A percentile compares a stretch with the other conserved stretches of the same genome.
Evolutionary conservation across 2,329 filamentous ascomycete species (phyloP).

Genomic region (Diaporthe citrichinensis): DNA sequence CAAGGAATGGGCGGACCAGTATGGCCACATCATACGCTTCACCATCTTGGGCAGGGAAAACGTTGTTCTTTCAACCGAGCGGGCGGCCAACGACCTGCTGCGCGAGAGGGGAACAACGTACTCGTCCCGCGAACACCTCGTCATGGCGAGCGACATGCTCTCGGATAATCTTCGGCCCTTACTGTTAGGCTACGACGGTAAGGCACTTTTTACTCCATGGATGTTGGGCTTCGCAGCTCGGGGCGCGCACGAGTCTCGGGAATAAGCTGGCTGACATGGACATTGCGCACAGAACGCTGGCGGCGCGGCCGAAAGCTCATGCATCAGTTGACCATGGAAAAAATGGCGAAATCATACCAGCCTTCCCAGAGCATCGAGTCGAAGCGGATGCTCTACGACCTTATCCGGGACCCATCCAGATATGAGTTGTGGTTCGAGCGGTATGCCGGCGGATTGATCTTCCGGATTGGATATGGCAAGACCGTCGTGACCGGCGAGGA

Average conservation of each 20-base stretch:
- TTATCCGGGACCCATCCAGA: background rate
- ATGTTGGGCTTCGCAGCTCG: background rate
- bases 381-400: conserved; percentile 2
- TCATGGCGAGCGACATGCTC: background rate
- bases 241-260: background rate
- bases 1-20: conserved; percentile 7
- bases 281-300: background rate
- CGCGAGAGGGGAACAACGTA: background rate
- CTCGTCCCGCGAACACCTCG: conserved; percentile 4
- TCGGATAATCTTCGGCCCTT: conserved; percentile 14
- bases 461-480: conserved; percentile 1
- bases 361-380: conserved; percentile 12
- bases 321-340: conserved; percentile 7
- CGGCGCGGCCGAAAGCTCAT: background rate
- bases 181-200: background rate
- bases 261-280: background rate
- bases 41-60: conserved; percentile 1
- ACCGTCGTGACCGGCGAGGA: conserved; percentile 7
- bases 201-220: background rate
- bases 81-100: conserved; percentile 6
- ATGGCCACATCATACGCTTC: conserved; percentile 2
- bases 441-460: background rate
- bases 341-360: conserved; percentile 10
- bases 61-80: conserved; percentile 6
- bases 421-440: conserved; percentile 15